These are phyloP conservation scores for Manihot esculenta DNA, from an alignment of 441 rosid species.

Conservation along the genomic window DNA sequence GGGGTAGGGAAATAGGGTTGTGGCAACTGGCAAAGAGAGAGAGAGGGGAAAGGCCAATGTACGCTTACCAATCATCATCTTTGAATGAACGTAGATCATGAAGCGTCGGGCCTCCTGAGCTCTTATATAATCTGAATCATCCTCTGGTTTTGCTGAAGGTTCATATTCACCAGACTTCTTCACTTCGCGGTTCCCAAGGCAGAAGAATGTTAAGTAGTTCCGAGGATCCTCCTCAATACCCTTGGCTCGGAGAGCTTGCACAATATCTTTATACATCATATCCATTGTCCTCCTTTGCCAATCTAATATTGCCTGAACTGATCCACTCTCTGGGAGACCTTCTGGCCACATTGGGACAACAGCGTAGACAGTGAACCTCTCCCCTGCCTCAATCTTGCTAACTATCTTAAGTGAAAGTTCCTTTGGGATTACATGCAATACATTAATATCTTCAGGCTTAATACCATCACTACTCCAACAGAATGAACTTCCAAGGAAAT, in stretches of 20 bases:
- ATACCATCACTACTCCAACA: slow-evolving; percentile 79
- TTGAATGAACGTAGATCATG: slow-evolving; percentile 96
- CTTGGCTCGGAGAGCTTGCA: slow-evolving; percentile 68
- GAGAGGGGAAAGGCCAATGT: neutral
- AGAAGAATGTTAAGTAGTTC: slow-evolving; percentile 90
- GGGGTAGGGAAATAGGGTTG: no score
- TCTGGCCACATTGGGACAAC: slow-evolving; percentile 99
- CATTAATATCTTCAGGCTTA: slow-evolving; percentile 85
- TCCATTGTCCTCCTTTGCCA: slow-evolving; percentile 99
- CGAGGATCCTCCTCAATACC: slow-evolving; percentile 80
- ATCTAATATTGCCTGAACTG: slow-evolving; percentile 95
- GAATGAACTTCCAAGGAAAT: slow-evolving; percentile 94
- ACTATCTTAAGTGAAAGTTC: slow-evolving; percentile 93
- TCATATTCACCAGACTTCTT: slow-evolving; percentile 91
- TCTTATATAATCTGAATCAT: slow-evolving; percentile 67
- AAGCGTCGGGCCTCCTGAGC: slow-evolving; percentile 97
- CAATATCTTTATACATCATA: slow-evolving; percentile 88
- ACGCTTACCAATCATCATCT: slow-evolving; percentile 95
- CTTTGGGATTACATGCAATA: slow-evolving; percentile 85
- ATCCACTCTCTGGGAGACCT: slow-evolving; percentile 90
- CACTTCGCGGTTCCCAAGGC: slow-evolving; percentile 91
- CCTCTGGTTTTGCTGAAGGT: slow-evolving; percentile 81
- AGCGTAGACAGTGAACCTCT: slow-evolving; percentile 80
- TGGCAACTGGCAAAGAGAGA: no score
- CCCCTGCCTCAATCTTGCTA: slow-evolving; percentile 88